phyloP scores from a whole-genome alignment of 345 rosid species.

The Syzygium aqueum region DNA sequence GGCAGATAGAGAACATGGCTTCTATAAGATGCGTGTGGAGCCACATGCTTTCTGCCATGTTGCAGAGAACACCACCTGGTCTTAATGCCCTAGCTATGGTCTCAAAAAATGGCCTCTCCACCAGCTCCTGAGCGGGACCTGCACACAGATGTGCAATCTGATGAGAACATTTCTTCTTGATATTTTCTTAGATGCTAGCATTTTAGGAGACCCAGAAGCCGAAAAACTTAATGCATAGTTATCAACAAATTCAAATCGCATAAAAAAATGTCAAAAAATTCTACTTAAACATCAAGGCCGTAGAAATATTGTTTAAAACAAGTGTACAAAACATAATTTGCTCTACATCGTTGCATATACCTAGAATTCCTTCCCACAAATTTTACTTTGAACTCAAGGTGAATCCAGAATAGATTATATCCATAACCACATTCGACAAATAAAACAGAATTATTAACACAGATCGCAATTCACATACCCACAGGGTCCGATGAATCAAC shows the following conservation, averaged over 20 bases:
- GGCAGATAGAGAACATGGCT: constrained; percentile 68
- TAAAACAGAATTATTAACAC: neutral
- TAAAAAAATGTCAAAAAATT: neutral
- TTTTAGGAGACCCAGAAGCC: neutral
- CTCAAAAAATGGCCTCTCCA: constrained; percentile 92
- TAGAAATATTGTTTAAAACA: neutral
- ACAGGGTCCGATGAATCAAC: constrained; percentile 98
- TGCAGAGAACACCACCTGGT: constrained; percentile 95
- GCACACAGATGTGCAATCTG: neutral
- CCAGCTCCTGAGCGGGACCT: constrained; percentile 96
- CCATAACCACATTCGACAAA: neutral
- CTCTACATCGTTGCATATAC: neutral
- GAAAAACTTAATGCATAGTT: neutral
- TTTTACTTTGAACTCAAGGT: neutral
- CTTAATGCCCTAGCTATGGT: constrained; percentile 63
- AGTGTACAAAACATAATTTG: neutral
- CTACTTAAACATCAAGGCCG: neutral
- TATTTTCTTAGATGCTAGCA: neutral
- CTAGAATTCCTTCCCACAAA: neutral
- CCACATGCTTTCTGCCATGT: constrained; percentile 99
- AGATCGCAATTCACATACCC: constrained; percentile 36
- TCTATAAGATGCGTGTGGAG: constrained; percentile 93
- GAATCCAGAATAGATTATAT: neutral
- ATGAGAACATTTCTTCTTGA: neutral
- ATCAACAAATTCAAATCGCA: neutral